Evolutionary conservation across 2,329 filamentous ascomycete genomes (phyloP), one percentile per base, ranked within the genome.

Genomic region (Falciphora oryzae): DNA sequence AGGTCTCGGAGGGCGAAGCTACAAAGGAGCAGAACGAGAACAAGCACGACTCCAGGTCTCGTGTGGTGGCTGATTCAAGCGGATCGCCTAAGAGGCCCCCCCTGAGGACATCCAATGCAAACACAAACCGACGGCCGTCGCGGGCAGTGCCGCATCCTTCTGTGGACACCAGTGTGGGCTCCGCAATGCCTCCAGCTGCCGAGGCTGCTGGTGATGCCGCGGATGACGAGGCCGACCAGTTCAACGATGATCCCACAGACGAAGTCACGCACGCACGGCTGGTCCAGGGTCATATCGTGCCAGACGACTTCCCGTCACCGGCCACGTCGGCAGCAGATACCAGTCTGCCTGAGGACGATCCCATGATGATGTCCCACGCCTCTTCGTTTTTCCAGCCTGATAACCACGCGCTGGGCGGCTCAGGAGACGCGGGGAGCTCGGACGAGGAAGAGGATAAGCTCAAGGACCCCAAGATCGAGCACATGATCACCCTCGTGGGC

Each of bases 401-500:
- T 69, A 81, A 83, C 14, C 85, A 91, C 72, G 89, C 89, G 3
- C 83, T 97, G 0, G 93, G 93, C 58, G 93, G 93, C 61, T 92
- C 92, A 2, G 90, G 88, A 53, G 94, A 98, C 72, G 92, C 89
- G 13, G 89, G 85, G 53, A 90, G 87, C 29, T 93, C 91, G 16
- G 95, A 97, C 69, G 94, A 97, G 67, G 95, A 98, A 76, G 95
- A 99, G 71, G 92, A 96, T 69, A 88, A 89, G n/a, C 86, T 94
- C 63, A 86, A 89, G 71, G 88, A 94, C 69, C 87, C 89, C 14
- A 88, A 89, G 66, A 82, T 94, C 28, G 95, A 99, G 79, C 93
- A 93, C 73, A 97, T 94, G 81, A 96, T 99, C 71, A 99, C 95
- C 0, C 83, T 99, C n/a, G 95, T 99, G 18, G 95, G 95, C 66